These are phyloP conservation scores for Tetraselmis chui DNA, from an alignment of 139 green algal genomes.

Conservation along the genomic window DNA sequence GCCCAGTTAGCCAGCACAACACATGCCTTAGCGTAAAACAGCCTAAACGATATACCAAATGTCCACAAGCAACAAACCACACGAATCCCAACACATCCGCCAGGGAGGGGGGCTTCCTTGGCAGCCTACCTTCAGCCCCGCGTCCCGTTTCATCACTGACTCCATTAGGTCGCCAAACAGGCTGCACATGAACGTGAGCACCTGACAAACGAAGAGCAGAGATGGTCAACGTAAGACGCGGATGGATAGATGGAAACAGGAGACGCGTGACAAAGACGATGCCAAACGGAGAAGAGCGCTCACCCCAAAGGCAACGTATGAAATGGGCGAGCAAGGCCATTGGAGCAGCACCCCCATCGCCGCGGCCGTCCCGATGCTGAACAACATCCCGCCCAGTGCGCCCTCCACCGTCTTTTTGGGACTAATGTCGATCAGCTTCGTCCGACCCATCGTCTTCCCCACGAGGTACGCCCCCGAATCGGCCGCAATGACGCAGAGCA, in stretches of 20 bases:
- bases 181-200: constrained; percentile 64
- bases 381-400: constrained; percentile 64
- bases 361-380: constrained; percentile 45
- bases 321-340: constrained; percentile 33
- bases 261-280: background rate
- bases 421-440: constrained; percentile 71
- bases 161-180: constrained; percentile 99
- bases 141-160: constrained; percentile 94
- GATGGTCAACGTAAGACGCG: background rate
- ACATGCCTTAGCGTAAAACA: too few species aligned
- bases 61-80: too few species aligned
- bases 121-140: constrained; percentile 77
- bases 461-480: constrained; percentile 85
- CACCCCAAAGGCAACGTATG: constrained; percentile 32
- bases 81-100: too few species aligned
- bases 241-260: background rate
- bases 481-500: constrained; percentile 73
- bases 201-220: constrained; percentile 6
- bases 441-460: constrained; percentile 69
- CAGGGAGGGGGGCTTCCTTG: background rate
- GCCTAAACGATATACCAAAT: too few species aligned
- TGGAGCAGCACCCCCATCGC: constrained; percentile 33
- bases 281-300: background rate
- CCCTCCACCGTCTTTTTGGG: constrained; percentile 95
- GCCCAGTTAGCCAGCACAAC: background rate